These are phyloP conservation scores for Penicillium sclerotiorum DNA, from an alignment of 2,329 filamentous ascomycete species.

Conservation along the genomic window DNA sequence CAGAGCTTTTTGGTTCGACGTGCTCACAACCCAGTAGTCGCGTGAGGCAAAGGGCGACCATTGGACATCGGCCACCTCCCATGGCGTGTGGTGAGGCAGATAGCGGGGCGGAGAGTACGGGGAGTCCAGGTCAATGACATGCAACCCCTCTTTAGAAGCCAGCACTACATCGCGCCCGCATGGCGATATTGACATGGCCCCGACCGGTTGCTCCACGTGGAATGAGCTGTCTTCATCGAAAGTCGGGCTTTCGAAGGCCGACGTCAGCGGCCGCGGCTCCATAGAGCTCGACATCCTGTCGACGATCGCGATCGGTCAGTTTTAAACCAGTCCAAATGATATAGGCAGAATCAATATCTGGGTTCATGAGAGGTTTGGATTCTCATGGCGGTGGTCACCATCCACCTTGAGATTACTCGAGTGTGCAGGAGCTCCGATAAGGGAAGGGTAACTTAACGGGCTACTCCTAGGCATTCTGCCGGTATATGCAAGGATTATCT, in stretches of 20 bases:
- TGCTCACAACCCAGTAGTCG: constrained; percentile 92
- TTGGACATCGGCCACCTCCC: constrained; percentile 93
- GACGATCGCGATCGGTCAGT: constrained; percentile 8
- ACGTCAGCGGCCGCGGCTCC: constrained; percentile 44
- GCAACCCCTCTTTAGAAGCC: constrained; percentile 84
- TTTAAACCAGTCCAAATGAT: constrained; percentile 9
- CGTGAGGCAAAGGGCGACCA: constrained; percentile 92
- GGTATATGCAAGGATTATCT: too few relatives aligned
- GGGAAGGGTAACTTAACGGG: constrained; percentile 17
- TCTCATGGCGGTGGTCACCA: constrained; percentile 6
- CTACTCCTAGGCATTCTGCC: too few relatives aligned
- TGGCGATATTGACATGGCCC: constrained; percentile 90
- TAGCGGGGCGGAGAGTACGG: constrained; percentile 85
- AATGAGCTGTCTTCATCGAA: constrained; percentile 86
- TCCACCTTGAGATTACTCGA: constrained; percentile 5
- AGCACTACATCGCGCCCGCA: constrained; percentile 88
- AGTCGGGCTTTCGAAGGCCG: constrained; percentile 80
- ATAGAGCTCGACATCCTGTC: constrained; percentile 38
- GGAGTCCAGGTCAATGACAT: constrained; percentile 89
- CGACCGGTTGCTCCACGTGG: constrained; percentile 76
- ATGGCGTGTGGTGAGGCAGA: constrained; percentile 83
- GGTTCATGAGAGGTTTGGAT: neutral
- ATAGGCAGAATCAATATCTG: too few relatives aligned
- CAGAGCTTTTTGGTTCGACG: constrained; percentile 89
- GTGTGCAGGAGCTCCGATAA: constrained; percentile 21